Conservation (phyloP, 2,329 filamentous ascomycete genomes). For the Botryotinia narcissicola region DNA sequence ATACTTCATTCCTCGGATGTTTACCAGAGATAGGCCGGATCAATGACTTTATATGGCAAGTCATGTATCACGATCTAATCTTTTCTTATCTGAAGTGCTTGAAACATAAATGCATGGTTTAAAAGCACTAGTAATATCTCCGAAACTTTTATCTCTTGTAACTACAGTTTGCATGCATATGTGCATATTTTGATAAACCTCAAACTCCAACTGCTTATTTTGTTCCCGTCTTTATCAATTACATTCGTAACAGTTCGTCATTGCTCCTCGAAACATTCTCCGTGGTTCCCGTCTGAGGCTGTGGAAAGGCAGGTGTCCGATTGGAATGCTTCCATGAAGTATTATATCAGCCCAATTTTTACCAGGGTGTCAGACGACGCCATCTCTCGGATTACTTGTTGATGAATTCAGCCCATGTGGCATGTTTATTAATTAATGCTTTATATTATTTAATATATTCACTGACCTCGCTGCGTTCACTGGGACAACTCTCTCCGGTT, state of each 20-base stretch:
- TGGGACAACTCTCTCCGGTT: neutral
- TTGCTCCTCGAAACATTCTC: neutral
- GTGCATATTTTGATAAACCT: constrained; percentile 2
- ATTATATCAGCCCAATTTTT: constrained; percentile 10
- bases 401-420: constrained; percentile 1
- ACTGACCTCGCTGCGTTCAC: neutral
- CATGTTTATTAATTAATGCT: constrained; percentile 1
- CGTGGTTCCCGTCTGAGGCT: constrained; percentile 9
- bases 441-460: neutral
- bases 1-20: neutral
- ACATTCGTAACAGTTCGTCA: neutral
- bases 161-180: neutral
- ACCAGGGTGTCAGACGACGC: constrained; percentile 15
- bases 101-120: neutral
- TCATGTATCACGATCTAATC: neutral
- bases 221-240: neutral
- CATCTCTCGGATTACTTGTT: neutral
- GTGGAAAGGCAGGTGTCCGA: neutral
- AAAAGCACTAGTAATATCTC: neutral
- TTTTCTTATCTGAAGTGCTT: neutral
- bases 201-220: neutral
- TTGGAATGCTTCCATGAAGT: neutral
- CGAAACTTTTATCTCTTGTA: neutral
- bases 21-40: neutral
- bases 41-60: neutral